Evolutionary conservation across 768 basidiomycete genomes (phyloP).

Genomic region (Auricularia sp.): DNA sequence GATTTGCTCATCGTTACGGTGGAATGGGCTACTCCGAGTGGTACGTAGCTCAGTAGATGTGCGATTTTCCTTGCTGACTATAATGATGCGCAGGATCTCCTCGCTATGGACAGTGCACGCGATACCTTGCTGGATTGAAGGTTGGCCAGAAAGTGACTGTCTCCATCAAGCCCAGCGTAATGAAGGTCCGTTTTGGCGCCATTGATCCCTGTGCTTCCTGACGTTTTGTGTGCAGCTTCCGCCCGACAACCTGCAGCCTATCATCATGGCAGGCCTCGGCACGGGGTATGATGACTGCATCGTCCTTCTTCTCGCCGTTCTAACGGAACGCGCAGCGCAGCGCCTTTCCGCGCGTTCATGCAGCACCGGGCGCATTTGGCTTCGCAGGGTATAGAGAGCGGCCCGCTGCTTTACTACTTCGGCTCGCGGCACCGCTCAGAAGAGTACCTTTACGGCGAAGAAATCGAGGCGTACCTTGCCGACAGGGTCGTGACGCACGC

Average conservation of each 20-base stretch:
- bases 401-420: slow-evolving; percentile 96
- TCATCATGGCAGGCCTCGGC: slow-evolving; percentile 98
- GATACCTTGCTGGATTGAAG: slow-evolving; percentile 78
- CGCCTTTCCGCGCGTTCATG: slow-evolving; percentile 98
- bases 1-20: slow-evolving; percentile 94
- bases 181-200: slow-evolving; percentile 60
- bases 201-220: slow-evolving; percentile 4
- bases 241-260: slow-evolving; percentile 70
- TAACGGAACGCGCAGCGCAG: slow-evolving; percentile 37
- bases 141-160: slow-evolving; percentile 91
- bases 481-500: slow-evolving; percentile 80
- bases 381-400: slow-evolving; percentile 67
- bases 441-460: slow-evolving; percentile 95
- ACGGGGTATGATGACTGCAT: slow-evolving; percentile 45
- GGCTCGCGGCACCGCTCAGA: slow-evolving; percentile 91
- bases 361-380: slow-evolving; percentile 86
- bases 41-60: slow-evolving; percentile 34
- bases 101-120: slow-evolving; percentile 90
- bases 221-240: slow-evolving; percentile 50
- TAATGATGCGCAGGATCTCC: slow-evolving; percentile 41
- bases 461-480: slow-evolving; percentile 87
- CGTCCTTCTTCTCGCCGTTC: not conserved
- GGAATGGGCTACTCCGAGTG: slow-evolving; percentile 80
- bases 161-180: slow-evolving; percentile 96
- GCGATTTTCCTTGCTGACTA: slow-evolving; percentile 3